Base-by-base conservation (phyloP, 176 grass and related monocot genomes). In the Olyra latifolia region DNA sequence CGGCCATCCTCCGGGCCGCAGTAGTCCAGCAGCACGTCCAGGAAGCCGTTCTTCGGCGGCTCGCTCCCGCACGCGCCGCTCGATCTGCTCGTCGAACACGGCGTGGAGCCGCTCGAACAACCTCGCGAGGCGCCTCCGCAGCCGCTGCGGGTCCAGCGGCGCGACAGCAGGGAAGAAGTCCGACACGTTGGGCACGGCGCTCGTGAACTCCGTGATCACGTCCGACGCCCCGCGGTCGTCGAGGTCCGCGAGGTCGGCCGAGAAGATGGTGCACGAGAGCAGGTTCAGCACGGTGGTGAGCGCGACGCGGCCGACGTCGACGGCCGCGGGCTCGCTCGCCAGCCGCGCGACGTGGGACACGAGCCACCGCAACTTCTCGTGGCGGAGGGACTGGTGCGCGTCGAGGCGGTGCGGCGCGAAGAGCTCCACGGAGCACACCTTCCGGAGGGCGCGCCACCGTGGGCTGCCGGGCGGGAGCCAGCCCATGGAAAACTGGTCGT, bases 111-210 rank as follows among this genome's bases (percentile, higher is more conserved):
- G 44, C 66, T 43, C 4, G 56, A 87, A 76, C 55, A 76, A 62
- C 11, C 39, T 10, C 0, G 13, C 13, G 11, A 80, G 6, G 2
- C 65, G 75, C 35, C 64, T 32, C 47, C 83, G 81, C 16, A 79
- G 62, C 15, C 87, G 74, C 82, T 93, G 90, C 27, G 56, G 74
- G 43, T 93, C 87, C 24, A 89, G 17, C n/a, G 62, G 46, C 32
- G 87, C 83, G 25, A 93, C 20, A 1, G 54, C 56, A 1, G 87
- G 90, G 58, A 89, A 87, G 80, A 83, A 92, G 65, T 92, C 90
- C 1, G 83, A 81, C 14, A 87, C 46, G 64, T 93, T 89, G 20
- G 87, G 74, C 24, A 43, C 74, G 27, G 47, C 12, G 25, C 6
- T 19, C 48, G 78, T 40, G 74, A 81, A 78, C 35, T 67, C 83